phyloP scores from a whole-genome alignment of 805 yeast species.

The Saturnispora besseyi region DNA sequence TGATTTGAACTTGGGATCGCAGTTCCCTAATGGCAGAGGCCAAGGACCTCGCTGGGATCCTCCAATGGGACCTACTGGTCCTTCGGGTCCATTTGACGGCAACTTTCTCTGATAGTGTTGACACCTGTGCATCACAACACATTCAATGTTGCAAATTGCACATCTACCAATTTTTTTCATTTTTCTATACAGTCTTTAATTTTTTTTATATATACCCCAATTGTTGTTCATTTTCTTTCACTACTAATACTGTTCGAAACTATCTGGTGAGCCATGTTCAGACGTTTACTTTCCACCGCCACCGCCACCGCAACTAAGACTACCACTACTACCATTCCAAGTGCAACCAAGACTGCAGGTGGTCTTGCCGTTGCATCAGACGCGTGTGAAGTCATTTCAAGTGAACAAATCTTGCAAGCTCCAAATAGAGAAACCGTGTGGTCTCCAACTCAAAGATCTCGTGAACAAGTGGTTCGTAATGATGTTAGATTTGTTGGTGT shows the following conservation, averaged over 20 bases:
- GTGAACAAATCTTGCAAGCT: constrained; percentile 39
- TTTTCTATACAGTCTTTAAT: not conserved
- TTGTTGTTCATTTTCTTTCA: not conserved
- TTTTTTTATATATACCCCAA: not conserved
- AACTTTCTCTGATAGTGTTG: too few species aligned
- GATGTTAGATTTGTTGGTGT: constrained; percentile 65
- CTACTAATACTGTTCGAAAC: too few species aligned
- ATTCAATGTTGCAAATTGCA: not conserved
- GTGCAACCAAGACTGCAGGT: not conserved
- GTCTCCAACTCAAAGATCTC: constrained; percentile 60
- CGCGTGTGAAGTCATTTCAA: constrained; percentile 14
- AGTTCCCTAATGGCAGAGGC: not conserved
- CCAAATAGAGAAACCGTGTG: constrained; percentile 67
- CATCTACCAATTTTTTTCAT: too few species aligned
- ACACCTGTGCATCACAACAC: constrained; percentile 13
- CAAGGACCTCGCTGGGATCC: constrained; percentile 4
- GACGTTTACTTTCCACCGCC: constrained; percentile 13
- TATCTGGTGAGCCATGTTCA: not conserved
- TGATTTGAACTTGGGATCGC: not conserved
- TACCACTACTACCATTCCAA: constrained; percentile 8
- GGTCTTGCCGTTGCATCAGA: constrained; percentile 8
- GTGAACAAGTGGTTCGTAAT: constrained; percentile 43
- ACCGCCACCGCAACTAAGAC: constrained; percentile 12
- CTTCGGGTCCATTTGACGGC: not conserved
- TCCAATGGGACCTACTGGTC: constrained; percentile 7